Evolutionary conservation across 352 stramenopile species (phyloP).

Genomic region (Globisporangium mamillatum): DNA sequence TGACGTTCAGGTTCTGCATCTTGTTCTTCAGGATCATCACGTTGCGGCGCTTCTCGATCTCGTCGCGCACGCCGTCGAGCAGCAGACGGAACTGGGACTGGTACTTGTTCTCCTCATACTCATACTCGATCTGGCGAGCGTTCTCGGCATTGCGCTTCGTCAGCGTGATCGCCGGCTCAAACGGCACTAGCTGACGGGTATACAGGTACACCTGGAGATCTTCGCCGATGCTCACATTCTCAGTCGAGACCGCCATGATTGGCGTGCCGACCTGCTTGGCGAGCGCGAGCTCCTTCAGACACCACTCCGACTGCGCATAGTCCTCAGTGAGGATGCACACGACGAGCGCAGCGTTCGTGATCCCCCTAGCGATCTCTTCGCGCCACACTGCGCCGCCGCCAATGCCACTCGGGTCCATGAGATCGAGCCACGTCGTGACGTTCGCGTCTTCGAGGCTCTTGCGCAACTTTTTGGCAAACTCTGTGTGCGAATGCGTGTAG

Average conservation of each 20-base stretch:
- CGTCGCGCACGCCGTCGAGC: conserved; percentile 77
- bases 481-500: conserved; percentile 80
- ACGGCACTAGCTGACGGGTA: conserved; percentile 77
- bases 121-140: conserved; percentile 70
- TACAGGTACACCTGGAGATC: conserved; percentile 84
- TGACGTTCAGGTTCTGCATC: conserved; percentile 21
- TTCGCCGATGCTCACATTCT: conserved; percentile 62
- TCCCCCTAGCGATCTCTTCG: conserved; percentile 76
- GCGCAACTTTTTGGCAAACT: conserved; percentile 81
- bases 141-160: conserved; percentile 54
- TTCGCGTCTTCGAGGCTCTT: conserved; percentile 66
- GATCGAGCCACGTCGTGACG: conserved; percentile 83
- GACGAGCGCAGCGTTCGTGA: conserved; percentile 73
- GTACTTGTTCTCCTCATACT: conserved; percentile 73
- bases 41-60: conserved; percentile 75
- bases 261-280: conserved; percentile 80
- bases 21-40: conserved; percentile 42
- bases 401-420: conserved; percentile 85
- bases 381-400: conserved; percentile 78
- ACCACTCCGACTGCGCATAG: conserved; percentile 80
- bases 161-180: conserved; percentile 61
- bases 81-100: conserved; percentile 72
- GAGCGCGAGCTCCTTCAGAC: conserved; percentile 77
- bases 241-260: conserved; percentile 71
- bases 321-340: conserved; percentile 79